Evolutionary conservation across 164 flowering plant genomes (phyloP).

Genomic region (Brasenia schreberi): DNA sequence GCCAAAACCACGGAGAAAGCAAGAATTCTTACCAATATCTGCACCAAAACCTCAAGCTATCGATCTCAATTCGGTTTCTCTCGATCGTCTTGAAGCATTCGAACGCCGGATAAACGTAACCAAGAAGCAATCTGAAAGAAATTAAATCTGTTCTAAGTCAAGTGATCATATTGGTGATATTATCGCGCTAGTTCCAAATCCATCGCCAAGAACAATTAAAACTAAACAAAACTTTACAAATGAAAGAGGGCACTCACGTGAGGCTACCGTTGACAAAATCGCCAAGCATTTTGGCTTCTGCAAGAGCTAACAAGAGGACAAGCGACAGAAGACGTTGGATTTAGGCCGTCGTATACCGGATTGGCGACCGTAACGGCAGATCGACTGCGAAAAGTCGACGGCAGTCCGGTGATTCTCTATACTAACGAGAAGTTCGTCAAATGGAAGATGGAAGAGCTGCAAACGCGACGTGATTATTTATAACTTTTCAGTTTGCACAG

Average conservation of each 20-base stretch:
- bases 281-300: slow-evolving; percentile 40
- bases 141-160: slow-evolving; percentile 1
- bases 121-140: slow-evolving; percentile 44
- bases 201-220: not conserved
- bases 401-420: too few relatives aligned
- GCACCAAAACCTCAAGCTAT: slow-evolving; percentile 78
- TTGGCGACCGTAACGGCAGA: too few relatives aligned
- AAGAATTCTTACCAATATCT: slow-evolving; percentile 55
- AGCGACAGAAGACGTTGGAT: not conserved
- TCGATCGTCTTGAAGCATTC: slow-evolving; percentile 72
- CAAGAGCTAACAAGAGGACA: not conserved
- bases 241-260: slow-evolving; percentile 24
- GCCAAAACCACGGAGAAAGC: not conserved
- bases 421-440: not conserved
- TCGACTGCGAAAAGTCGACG: too few relatives aligned
- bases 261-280: slow-evolving; percentile 45
- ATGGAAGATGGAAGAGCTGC: not conserved
- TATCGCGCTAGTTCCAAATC: not conserved
- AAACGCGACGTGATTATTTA: not conserved
- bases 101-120: slow-evolving; percentile 81
- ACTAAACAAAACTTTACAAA: not conserved
- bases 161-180: not conserved
- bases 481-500: not conserved
- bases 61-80: slow-evolving; percentile 42
- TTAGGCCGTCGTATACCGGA: too few relatives aligned